These are phyloP conservation scores for Pouteria glomerata DNA, from an alignment of 148 eudicot genomes.

Conservation along the genomic window DNA sequence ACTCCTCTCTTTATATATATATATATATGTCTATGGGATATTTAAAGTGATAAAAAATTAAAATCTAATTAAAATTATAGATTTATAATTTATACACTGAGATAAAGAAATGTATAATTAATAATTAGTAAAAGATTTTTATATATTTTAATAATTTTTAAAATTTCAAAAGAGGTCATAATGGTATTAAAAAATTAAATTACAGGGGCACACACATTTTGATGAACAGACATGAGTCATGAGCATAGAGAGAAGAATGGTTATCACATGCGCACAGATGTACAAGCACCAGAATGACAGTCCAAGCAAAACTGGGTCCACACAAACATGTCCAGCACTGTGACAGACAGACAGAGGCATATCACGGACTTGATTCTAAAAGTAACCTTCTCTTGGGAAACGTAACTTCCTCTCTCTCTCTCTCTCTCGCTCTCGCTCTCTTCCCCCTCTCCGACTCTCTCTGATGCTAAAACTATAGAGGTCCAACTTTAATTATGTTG, in stretches of 20 bases:
- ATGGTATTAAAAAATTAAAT: too few species aligned
- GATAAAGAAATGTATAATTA: too few species aligned
- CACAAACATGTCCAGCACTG: background rate
- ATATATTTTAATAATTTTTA: too few species aligned
- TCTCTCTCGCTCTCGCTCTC: background rate
- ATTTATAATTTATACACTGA: too few species aligned
- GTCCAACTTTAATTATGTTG: slow-evolving; percentile 24
- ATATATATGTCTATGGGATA: too few species aligned
- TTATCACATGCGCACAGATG: too few species aligned
- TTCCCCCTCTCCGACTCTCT: background rate
- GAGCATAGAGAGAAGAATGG: background rate
- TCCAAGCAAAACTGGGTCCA: slow-evolving; percentile 4
- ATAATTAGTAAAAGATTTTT: too few species aligned
- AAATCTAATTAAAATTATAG: too few species aligned
- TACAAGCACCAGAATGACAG: too few species aligned
- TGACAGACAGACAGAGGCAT: background rate
- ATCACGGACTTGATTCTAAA: slow-evolving; percentile 11
- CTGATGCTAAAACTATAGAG: background rate
- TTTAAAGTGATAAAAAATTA: too few species aligned
- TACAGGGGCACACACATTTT: background rate
- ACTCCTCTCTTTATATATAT: too few species aligned
- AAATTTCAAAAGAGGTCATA: too few species aligned
- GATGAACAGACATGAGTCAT: background rate
- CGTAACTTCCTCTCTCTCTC: background rate
- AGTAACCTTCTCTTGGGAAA: background rate